phyloP scores from a whole-genome alignment of 192 early-diverging fungal species.

The Pilaira anomala region DNA sequence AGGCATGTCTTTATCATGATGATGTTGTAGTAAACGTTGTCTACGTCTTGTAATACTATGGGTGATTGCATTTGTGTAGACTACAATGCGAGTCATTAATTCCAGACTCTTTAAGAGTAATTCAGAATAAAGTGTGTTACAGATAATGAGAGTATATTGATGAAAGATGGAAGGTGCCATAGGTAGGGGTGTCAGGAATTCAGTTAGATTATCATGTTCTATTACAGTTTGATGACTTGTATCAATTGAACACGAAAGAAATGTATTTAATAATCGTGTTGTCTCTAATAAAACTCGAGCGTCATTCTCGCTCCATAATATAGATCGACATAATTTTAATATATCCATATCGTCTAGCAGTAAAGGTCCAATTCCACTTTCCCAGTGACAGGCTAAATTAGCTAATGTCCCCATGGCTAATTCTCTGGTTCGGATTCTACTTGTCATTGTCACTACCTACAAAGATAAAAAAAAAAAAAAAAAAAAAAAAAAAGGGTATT shows the following conservation, averaged over 20 bases:
- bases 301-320: constrained; percentile 30
- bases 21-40: neutral
- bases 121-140: constrained; percentile 30
- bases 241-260: constrained; percentile 23
- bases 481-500: neutral
- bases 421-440: constrained; percentile 31
- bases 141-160: constrained; percentile 29
- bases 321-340: constrained; percentile 16
- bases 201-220: constrained; percentile 24
- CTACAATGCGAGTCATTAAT: constrained; percentile 26
- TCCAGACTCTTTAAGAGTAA: constrained; percentile 22
- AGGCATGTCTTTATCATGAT: neutral
- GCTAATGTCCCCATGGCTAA: constrained; percentile 35
- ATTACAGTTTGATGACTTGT: constrained; percentile 23
- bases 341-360: constrained; percentile 34
- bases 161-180: constrained; percentile 21
- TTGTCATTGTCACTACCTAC: constrained; percentile 31
- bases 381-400: constrained; percentile 37
- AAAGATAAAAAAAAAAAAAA: neutral
- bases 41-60: constrained; percentile 1
- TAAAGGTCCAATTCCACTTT: constrained; percentile 18
- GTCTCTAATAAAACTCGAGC: constrained; percentile 27
- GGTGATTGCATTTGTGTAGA: constrained; percentile 29
- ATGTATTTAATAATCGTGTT: constrained; percentile 24
- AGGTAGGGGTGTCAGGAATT: constrained; percentile 10